Evolutionary conservation across 2,329 filamentous ascomycete species (phyloP).

Genomic region (Penicillium sp.): DNA sequence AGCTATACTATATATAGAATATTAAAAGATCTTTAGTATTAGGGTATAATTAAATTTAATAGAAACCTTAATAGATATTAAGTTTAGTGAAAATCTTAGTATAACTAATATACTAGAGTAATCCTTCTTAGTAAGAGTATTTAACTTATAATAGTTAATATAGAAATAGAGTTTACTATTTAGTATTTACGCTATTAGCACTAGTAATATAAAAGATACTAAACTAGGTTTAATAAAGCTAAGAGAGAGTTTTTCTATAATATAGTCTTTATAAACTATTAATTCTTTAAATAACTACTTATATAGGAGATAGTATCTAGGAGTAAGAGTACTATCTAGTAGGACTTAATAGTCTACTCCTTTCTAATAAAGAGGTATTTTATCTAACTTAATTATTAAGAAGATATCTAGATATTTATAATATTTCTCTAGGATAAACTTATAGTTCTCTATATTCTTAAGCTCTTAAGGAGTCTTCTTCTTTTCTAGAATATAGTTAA

Average conservation of each 20-base stretch:
- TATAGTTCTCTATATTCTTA: no score
- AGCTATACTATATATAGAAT: background rate
- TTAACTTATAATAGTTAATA: background rate
- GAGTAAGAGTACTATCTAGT: background rate
- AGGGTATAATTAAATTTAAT: background rate
- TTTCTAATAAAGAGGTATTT: background rate
- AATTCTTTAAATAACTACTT: background rate
- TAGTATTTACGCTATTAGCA: background rate
- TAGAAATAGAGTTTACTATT: background rate
- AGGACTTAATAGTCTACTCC: background rate
- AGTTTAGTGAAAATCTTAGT: background rate
- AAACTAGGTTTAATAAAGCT: background rate
- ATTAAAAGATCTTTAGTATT: background rate
- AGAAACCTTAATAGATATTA: background rate
- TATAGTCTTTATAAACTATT: background rate
- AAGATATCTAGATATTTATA: background rate
- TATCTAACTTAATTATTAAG: background rate
- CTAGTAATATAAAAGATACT: background rate
- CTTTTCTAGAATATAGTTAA: no score
- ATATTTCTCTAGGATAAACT: no score
- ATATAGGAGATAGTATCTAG: background rate
- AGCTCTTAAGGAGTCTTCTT: no score
- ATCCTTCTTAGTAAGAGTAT: background rate
- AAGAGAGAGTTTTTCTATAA: background rate
- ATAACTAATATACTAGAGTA: background rate